phyloP scores from a whole-genome alignment of 768 basidiomycete species.

The Solioccasus polychromus region DNA sequence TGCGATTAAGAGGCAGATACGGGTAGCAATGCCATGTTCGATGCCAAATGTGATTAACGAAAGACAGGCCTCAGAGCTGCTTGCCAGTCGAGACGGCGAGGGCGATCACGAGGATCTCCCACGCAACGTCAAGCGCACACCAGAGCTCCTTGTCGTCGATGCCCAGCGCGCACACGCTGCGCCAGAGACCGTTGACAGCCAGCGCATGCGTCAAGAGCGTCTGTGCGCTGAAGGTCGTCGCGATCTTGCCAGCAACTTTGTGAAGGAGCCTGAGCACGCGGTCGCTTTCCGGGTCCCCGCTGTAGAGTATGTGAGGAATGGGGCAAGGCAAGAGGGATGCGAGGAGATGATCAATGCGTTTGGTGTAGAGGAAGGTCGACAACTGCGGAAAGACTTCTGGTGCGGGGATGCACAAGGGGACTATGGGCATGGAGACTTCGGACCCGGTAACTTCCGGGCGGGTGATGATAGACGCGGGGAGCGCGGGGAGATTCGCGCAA shows the following conservation, averaged over 20 bases:
- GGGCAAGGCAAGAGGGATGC: conserved; percentile 56
- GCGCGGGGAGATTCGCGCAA: conserved; percentile 29
- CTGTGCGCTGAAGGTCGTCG: conserved; percentile 13
- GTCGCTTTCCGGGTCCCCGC: conserved; percentile 22
- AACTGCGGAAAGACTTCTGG: conserved; percentile 66
- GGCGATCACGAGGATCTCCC: conserved; percentile 45
- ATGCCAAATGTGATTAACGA: conserved; percentile 1
- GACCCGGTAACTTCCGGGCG: conserved; percentile 16
- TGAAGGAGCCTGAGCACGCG: conserved; percentile 10
- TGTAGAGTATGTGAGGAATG: conserved; percentile 23
- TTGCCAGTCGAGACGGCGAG: conserved; percentile 32
- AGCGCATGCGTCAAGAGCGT: conserved; percentile 36
- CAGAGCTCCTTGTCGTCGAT: conserved; percentile 48
- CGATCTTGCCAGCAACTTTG: conserved; percentile 15
- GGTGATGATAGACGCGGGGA: conserved; percentile 14
- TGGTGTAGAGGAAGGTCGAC: conserved; percentile 66
- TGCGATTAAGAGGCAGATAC: conserved; percentile 10
- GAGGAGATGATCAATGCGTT: conserved; percentile 57
- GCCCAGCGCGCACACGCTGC: conserved; percentile 48
- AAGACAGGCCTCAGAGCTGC: conserved; percentile 7
- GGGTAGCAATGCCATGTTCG: conserved; percentile 10
- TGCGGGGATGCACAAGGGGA: conserved; percentile 69
- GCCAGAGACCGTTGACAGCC: conserved; percentile 47
- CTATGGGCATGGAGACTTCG: conserved; percentile 49
- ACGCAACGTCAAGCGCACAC: conserved; percentile 46